A percentile compares a stretch with the other conserved stretches of the same genome.
phyloP scores from a whole-genome alignment of 2,329 filamentous ascomycete species.

The Reticulascus tulasneorum region DNA sequence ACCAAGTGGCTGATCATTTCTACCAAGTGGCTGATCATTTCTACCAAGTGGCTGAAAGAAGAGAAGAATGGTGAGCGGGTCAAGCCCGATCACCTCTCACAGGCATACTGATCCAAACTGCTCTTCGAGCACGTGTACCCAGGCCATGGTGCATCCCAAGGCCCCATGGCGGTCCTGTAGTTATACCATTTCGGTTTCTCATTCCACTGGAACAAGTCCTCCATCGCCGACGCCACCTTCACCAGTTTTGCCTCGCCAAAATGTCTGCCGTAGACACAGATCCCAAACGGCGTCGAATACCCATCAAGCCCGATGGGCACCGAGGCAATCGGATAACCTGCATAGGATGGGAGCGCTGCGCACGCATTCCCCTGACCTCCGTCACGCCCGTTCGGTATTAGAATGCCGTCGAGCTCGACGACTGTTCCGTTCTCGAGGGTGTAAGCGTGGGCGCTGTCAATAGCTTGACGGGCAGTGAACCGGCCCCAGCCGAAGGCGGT shows the following conservation, averaged over 20 bases:
- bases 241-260: not conserved
- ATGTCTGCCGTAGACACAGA: not conserved
- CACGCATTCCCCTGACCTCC: conserved; percentile 6
- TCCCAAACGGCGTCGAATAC: not conserved
- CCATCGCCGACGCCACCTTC: not conserved
- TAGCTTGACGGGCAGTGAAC: conserved; percentile 7
- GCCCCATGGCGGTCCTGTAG: conserved; percentile 1
- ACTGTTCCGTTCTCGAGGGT: not conserved
- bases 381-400: conserved; percentile 7
- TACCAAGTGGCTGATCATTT: not conserved
- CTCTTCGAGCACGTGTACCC: conserved; percentile 6
- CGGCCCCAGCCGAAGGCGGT: conserved; percentile 9
- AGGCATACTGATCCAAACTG: conserved; percentile 1
- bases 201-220: too few species aligned
- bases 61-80: too few species aligned
- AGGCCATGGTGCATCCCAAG: conserved; percentile 7
- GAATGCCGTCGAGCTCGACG: conserved; percentile 5
- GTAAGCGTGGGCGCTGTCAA: conserved; percentile 9
- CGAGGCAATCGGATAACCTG: too few species aligned
- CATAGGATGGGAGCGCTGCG: conserved; percentile 8
- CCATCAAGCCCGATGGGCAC: conserved; percentile 4
- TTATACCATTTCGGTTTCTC: too few species aligned
- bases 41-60: too few species aligned
- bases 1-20: not conserved
- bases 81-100: too few species aligned